Conservation (phyloP, 2,329 filamentous ascomycete genomes). For the Chaetomium sp. region DNA sequence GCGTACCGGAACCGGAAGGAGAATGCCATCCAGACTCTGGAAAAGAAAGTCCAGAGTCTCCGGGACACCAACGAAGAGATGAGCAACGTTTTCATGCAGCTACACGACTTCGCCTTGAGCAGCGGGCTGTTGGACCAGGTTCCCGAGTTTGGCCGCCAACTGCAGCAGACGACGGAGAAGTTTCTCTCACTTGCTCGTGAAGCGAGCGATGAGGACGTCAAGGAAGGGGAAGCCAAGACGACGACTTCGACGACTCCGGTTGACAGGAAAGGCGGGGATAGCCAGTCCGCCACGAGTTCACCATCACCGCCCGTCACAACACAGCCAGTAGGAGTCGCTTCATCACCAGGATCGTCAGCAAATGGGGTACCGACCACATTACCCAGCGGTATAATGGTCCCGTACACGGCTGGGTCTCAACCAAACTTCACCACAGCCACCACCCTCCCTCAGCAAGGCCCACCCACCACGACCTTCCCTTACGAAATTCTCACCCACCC, state of each 20-base stretch:
- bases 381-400: conserved; percentile 27
- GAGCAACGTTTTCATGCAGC: conserved; percentile 61
- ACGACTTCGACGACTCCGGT: conserved; percentile 10
- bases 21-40: conserved; percentile 66
- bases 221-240: conserved; percentile 22
- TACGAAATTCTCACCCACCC: conserved; percentile 37
- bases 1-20: conserved; percentile 84
- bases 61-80: conserved; percentile 65
- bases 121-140: conserved; percentile 52
- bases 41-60: conserved; percentile 63
- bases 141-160: conserved; percentile 50
- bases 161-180: conserved; percentile 51
- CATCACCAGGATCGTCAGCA: background rate
- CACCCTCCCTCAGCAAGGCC: conserved; percentile 3
- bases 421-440: conserved; percentile 4
- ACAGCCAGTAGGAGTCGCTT: too few species aligned
- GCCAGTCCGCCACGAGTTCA: too few species aligned
- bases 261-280: background rate
- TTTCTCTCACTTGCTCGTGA: conserved; percentile 51
- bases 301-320: too few species aligned
- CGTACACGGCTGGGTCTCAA: conserved; percentile 19
- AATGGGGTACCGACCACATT: conserved; percentile 3
- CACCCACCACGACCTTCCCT: conserved; percentile 23
- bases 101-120: conserved; percentile 56
- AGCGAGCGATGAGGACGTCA: conserved; percentile 34